These are phyloP conservation scores for Colletotrichum gigasporum DNA, from an alignment of 2,329 filamentous ascomycete genomes.

Conservation along the genomic window DNA sequence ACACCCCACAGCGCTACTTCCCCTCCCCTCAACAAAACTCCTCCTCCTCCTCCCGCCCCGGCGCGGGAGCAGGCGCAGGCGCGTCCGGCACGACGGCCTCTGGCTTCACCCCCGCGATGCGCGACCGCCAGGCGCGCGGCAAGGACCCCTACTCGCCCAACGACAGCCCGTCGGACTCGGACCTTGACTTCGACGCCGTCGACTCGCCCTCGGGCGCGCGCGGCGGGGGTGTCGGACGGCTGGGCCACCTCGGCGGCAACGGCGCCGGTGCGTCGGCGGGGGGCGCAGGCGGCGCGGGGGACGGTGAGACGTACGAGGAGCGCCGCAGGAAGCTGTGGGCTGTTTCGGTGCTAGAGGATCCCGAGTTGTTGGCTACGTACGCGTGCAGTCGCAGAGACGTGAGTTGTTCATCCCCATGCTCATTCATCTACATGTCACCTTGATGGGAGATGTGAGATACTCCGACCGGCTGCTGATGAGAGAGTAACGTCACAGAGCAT, in stretches of 20 bases:
- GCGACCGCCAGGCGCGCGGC: constrained; percentile 67
- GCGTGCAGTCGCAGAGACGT: constrained; percentile 65
- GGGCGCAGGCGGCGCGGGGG: background rate
- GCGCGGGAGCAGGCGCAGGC: constrained; percentile 41
- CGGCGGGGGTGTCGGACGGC: background rate
- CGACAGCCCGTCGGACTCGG: constrained; percentile 43
- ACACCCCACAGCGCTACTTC: constrained; percentile 28
- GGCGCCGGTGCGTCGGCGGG: background rate
- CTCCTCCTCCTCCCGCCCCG: constrained; percentile 9
- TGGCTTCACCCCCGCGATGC: constrained; percentile 59
- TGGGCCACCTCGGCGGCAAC: constrained; percentile 11
- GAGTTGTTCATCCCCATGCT: constrained; percentile 37
- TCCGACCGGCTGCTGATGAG: background rate
- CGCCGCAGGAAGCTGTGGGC: constrained; percentile 59
- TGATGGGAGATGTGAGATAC: no score
- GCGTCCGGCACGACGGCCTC: constrained; percentile 32
- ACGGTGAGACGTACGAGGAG: constrained; percentile 51
- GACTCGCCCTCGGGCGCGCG: constrained; percentile 20
- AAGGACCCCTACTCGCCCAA: constrained; percentile 60
- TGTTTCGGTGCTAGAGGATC: constrained; percentile 62
- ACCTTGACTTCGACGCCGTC: constrained; percentile 33
- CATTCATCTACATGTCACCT: no score
- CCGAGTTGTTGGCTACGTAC: constrained; percentile 68
- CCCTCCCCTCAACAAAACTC: constrained; percentile 12
- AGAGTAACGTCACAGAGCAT: constrained; percentile 57